Evolutionary conservation across 1,284 basidiomycete genomes (phyloP).

Genomic region (Fomitopsis schrenkii): DNA sequence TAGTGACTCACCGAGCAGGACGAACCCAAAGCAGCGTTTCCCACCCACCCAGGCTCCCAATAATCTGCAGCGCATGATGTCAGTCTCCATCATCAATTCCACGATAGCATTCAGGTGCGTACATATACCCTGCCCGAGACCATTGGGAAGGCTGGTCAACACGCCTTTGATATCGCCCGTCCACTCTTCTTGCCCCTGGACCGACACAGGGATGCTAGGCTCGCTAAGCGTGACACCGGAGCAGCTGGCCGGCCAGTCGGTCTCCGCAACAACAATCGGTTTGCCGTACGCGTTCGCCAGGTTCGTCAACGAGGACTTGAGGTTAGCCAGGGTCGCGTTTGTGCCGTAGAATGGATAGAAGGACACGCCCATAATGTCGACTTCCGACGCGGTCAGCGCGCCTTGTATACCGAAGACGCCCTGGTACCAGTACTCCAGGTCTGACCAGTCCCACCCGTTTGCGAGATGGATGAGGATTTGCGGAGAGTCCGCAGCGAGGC

Average conservation of each 20-base stretch:
- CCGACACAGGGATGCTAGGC: conserved; percentile 43
- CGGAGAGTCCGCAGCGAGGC: conserved; percentile 41
- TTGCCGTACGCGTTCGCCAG: conserved; percentile 48
- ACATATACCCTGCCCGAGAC: conserved; percentile 39
- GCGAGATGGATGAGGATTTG: conserved; percentile 60
- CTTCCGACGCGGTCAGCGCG: conserved; percentile 42
- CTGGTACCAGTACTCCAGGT: conserved; percentile 45
- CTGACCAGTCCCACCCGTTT: conserved; percentile 54
- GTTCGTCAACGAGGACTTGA: conserved; percentile 47
- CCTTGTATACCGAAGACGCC: conserved; percentile 48
- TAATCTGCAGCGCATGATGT: conserved; percentile 36
- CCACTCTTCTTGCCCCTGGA: conserved; percentile 53
- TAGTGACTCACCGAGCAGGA: conserved; percentile 43
- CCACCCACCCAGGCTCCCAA: conserved; percentile 66
- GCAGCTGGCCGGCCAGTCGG: conserved; percentile 58
- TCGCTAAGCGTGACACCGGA: conserved; percentile 44
- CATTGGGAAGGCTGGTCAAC: conserved; percentile 40
- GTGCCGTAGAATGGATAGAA: conserved; percentile 65
- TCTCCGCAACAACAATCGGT: conserved; percentile 59
- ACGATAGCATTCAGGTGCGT: background rate
- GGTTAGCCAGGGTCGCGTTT: conserved; percentile 46
- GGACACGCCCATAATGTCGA: conserved; percentile 60
- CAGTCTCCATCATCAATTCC: background rate
- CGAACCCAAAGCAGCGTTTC: conserved; percentile 53
- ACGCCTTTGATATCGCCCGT: conserved; percentile 46